A percentile compares a stretch with the other conserved stretches of the same genome.
Evolutionary conservation across 805 yeast genomes (phyloP).

Genomic region (Brettanomyces custersianus): DNA sequence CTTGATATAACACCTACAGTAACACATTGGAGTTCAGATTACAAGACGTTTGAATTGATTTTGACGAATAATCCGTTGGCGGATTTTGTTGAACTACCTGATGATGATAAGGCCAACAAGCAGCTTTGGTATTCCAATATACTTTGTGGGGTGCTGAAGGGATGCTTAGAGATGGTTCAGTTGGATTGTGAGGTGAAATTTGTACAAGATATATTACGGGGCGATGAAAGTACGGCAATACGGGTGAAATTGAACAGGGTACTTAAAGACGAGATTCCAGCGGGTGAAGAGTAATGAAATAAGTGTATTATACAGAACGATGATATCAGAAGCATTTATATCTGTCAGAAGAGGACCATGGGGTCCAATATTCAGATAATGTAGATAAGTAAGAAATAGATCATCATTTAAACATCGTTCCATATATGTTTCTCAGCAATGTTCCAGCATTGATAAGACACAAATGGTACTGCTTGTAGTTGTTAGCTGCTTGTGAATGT

Average conservation of each 20-base stretch:
- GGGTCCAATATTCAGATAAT: slow-evolving; percentile 26
- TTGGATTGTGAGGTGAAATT: slow-evolving; percentile 79
- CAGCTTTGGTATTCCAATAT: slow-evolving; percentile 92
- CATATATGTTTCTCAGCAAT: no score
- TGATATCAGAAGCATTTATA: background rate
- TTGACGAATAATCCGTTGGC: slow-evolving; percentile 84
- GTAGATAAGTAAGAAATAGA: slow-evolving; percentile 26
- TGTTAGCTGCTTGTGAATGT: no score
- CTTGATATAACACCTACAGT: slow-evolving; percentile 67
- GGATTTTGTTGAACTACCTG: slow-evolving; percentile 91
- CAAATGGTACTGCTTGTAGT: no score
- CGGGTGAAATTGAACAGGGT: slow-evolving; percentile 61
- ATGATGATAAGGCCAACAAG: slow-evolving; percentile 56
- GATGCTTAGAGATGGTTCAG: slow-evolving; percentile 94
- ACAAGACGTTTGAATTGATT: slow-evolving; percentile 62
- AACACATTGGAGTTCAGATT: slow-evolving; percentile 67
- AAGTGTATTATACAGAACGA: background rate
- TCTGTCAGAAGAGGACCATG: background rate
- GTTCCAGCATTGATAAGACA: no score
- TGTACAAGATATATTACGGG: slow-evolving; percentile 72
- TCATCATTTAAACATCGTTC: slow-evolving; percentile 25
- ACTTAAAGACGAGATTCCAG: slow-evolving; percentile 90
- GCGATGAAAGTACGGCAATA: slow-evolving; percentile 75
- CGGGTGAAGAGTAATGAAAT: slow-evolving; percentile 65
- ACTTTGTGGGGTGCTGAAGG: slow-evolving; percentile 80